A percentile compares a stretch with the other conserved stretches of the same genome.
phyloP scores from a whole-genome alignment of 2,329 filamentous ascomycete species.

The Colletotrichum gigasporum region DNA sequence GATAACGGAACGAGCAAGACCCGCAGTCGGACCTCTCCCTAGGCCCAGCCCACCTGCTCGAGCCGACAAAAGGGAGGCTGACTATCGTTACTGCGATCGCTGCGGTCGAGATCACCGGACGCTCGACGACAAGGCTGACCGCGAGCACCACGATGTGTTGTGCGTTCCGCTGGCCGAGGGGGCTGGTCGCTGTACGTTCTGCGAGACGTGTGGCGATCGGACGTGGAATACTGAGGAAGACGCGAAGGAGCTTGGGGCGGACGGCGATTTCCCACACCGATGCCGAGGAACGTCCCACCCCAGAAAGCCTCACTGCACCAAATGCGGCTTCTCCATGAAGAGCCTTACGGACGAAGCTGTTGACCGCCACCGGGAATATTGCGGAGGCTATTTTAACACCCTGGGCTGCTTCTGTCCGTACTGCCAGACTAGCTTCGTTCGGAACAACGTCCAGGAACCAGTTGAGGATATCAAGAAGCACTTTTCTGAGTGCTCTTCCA shows the following conservation, averaged over 20 bases:
- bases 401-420: conserved; percentile 35
- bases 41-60: conserved; percentile 16
- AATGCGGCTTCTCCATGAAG: conserved; percentile 29
- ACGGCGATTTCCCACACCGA: conserved; percentile 28
- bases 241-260: conserved; percentile 6
- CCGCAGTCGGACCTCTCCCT: conserved; percentile 13
- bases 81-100: conserved; percentile 36
- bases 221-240: conserved; percentile 26
- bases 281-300: conserved; percentile 24
- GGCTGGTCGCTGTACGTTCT: conserved; percentile 30
- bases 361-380: conserved; percentile 30
- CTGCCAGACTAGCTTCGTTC: conserved; percentile 23
- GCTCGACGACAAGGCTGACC: conserved; percentile 28
- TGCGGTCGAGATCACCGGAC: conserved; percentile 35
- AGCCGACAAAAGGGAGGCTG: conserved; percentile 27
- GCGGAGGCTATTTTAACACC: conserved; percentile 30
- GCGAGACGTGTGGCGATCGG: conserved; percentile 30
- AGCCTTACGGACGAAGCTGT: conserved; percentile 7
- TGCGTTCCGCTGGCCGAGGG: conserved; percentile 34
- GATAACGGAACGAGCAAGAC: conserved; percentile 13
- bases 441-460: not conserved
- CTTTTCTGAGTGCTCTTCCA: conserved; percentile 4
- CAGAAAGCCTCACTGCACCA: conserved; percentile 29
- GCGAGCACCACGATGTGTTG: conserved; percentile 33
- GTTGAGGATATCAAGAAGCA: conserved; percentile 9